Conservation (phyloP, 2,329 filamentous ascomycete species). For the Cephalotrichum gorgonifer region DNA sequence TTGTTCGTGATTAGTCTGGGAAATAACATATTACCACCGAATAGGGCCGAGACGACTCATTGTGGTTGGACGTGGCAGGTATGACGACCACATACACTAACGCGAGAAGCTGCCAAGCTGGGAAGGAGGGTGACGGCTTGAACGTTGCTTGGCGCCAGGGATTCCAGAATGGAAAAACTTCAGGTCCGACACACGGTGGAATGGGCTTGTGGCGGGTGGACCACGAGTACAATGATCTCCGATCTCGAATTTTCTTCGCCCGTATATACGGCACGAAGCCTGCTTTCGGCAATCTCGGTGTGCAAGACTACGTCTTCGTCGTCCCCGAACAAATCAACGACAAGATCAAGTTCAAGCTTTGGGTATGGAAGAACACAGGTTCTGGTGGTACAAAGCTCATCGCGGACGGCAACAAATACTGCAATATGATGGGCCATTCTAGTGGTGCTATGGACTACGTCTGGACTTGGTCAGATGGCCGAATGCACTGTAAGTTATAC, state of each 20-base stretch:
- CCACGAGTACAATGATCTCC: background rate
- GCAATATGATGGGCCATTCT: conserved; percentile 9
- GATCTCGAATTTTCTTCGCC: conserved; percentile 9
- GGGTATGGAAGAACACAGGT: conserved; percentile 11
- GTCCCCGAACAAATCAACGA: background rate
- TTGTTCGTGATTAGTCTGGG: too few relatives aligned
- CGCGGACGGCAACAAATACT: conserved; percentile 7
- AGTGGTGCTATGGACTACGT: conserved; percentile 11
- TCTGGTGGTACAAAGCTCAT: conserved; percentile 9
- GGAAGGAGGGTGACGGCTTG: conserved; percentile 11
- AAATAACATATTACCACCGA: background rate
- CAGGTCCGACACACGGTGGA: conserved; percentile 10
- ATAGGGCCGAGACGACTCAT: conserved; percentile 14
- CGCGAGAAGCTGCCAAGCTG: conserved; percentile 10
- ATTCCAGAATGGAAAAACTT: conserved; percentile 4
- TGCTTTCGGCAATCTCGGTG: background rate
- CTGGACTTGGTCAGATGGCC: conserved; percentile 9
- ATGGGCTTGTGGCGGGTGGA: background rate
- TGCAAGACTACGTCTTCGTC: conserved; percentile 9
- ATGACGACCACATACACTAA: conserved; percentile 13
- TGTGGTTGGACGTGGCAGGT: conserved; percentile 13
- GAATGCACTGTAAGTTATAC: conserved; percentile 3
- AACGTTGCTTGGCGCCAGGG: conserved; percentile 13
- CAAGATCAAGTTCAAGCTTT: conserved; percentile 7
- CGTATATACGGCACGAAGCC: conserved; percentile 8